phyloP scores from a whole-genome alignment of 805 yeast species.

The Metschnikowia shivogae region DNA sequence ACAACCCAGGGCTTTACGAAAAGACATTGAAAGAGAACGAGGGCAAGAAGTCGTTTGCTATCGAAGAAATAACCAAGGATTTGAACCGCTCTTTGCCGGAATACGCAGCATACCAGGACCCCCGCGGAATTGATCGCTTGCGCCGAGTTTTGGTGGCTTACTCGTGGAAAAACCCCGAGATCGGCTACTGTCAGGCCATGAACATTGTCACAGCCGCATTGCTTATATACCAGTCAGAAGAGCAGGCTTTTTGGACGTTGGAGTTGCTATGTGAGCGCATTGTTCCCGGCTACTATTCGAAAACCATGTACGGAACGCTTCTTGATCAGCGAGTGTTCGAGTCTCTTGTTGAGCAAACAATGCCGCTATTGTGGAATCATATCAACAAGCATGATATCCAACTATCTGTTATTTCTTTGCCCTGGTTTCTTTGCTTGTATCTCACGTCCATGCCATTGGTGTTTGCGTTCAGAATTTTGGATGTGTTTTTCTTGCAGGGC shows the following conservation, averaged over 20 bases:
- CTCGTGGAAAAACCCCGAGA: slow-evolving; percentile 95
- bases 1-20: slow-evolving; percentile 56
- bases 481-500: slow-evolving; percentile 86
- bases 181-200: slow-evolving; percentile 99
- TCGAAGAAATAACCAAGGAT: slow-evolving; percentile 96
- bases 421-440: slow-evolving; percentile 92
- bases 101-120: slow-evolving; percentile 85
- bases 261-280: slow-evolving; percentile 74
- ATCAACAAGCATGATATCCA: slow-evolving; percentile 78
- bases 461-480: slow-evolving; percentile 87
- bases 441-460: slow-evolving; percentile 92
- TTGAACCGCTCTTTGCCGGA: slow-evolving; percentile 92
- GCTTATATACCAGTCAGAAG: slow-evolving; percentile 85
- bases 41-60: slow-evolving; percentile 71
- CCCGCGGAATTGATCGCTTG: slow-evolving; percentile 79
- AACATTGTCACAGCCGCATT: slow-evolving; percentile 83
- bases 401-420: slow-evolving; percentile 85
- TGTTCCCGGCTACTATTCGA: slow-evolving; percentile 94
- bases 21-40: slow-evolving; percentile 55
- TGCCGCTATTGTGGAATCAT: slow-evolving; percentile 88
- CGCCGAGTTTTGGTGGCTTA: slow-evolving; percentile 89
- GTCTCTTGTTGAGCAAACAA: slow-evolving; percentile 77
- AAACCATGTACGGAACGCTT: slow-evolving; percentile 95
- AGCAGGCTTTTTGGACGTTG: slow-evolving; percentile 94
- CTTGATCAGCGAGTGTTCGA: slow-evolving; percentile 94